Percentiles rank a stretch among this genome's conserved stretches.
Conservation (phyloP, 2,329 filamentous ascomycete genomes). For the Cercospora sesami region DNA sequence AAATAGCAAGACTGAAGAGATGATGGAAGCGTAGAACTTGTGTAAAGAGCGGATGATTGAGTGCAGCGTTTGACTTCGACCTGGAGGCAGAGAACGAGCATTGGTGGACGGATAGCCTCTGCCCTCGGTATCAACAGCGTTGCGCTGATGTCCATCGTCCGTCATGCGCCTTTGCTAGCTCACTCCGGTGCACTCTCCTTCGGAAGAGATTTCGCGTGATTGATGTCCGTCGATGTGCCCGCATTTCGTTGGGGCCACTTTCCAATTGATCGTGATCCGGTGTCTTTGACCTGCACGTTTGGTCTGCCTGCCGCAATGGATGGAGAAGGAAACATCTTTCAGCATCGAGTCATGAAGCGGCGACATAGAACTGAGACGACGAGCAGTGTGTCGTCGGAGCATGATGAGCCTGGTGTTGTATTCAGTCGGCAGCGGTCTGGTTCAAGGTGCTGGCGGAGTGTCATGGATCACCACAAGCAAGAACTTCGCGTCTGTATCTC, state of each 20-base stretch:
- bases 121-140: background rate
- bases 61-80: background rate
- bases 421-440: background rate
- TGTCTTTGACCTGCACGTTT: background rate
- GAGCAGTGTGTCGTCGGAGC: background rate
- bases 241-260: background rate
- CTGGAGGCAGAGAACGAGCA: background rate
- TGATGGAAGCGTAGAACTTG: background rate
- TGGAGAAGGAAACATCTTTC: too few species aligned
- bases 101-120: background rate
- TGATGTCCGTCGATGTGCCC: background rate
- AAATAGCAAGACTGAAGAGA: background rate
- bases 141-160: background rate
- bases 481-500: slow-evolving; percentile 64
- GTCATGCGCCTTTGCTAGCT: background rate
- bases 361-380: background rate
- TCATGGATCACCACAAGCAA: slow-evolving; percentile 78
- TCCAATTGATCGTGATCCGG: background rate
- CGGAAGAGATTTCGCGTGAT: background rate
- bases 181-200: background rate
- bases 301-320: too few species aligned
- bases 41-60: background rate
- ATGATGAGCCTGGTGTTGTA: background rate
- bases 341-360: too few species aligned
- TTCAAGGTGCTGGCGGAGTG: slow-evolving; percentile 64